Base-by-base conservation (phyloP, 2,329 filamentous ascomycete genomes). In the Trichoderma atroviride region DNA sequence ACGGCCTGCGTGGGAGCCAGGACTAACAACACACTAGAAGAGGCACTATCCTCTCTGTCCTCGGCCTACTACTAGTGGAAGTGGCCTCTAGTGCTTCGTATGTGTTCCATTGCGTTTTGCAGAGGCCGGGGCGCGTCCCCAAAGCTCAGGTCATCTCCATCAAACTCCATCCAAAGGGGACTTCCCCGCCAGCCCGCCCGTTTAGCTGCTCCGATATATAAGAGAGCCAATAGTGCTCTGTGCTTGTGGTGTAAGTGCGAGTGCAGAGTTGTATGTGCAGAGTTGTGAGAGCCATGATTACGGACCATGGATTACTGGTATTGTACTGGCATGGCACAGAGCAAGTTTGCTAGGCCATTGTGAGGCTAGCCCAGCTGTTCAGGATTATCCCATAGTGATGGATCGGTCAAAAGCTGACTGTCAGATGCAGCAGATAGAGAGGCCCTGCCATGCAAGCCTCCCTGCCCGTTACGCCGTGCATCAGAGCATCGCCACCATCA, bases 361-460 rank as follows among this genome's bases (percentile, higher is more conserved):
- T n/a, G 40, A 62, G 59, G 59, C 59, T 62, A 62, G 59, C 31
- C 13, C 59, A 29, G 40, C n/a, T 11, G 59, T n/a, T 7, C n/a
- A 37, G 33, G 40, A 50, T 24, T 22, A 24, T 55, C 50, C 43
- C 61, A 56, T 40, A 33, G 50, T 31, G n/a, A 31, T 59, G 55
- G 55, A 58, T 67, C 63, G 63, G 55, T 37, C 55, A 67, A 43
- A 43, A 35, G 40, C 63, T 58, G 55, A 58, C 55, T 27, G 63
- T 67, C 53, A 67, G 63, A 67, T 52, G 53, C 63, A 37, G 16
- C 50, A 64, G 24, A 55, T 14, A 14, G 40, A 53, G 50, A 64
- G 61, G 47, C 56, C 19, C 31, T 57, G 27, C 29, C 19, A 35
- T 19, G 37, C 37, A 4, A 24, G 35, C 37, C 50, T 19, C 37